Base-by-base conservation (phyloP, 2,329 filamentous ascomycete species). In the Diplodia scrobiculata region DNA sequence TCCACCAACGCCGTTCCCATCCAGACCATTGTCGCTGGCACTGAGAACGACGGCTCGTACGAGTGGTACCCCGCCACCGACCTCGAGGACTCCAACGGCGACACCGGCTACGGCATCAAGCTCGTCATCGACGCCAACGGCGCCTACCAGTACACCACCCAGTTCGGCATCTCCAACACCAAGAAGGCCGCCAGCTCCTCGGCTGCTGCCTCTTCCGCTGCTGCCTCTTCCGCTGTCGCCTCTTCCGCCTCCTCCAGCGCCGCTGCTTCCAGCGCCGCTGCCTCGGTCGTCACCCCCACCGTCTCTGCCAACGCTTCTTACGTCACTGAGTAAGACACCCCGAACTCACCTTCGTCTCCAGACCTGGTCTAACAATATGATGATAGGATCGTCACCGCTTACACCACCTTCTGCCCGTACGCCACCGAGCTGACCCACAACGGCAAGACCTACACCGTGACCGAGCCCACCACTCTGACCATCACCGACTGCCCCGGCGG, bases 111-210 rank as follows among this genome's bases (percentile, higher is more conserved):
- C 77, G 86, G 86, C 68, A 79, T 89, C 73, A 81, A 87, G 74
- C 76, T 89, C 71, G 84, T 88, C 70, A 84, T 84, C 69, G 84
- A 87, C 72, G 79, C 79, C 59, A 84, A 80, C 68, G 84, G 86
- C 73, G 77, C 83, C 73, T 88, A 85, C 82, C 86, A 88, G 74
- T 86, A 82, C 77, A 84, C 82, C 51, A 84, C 84, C 67, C 85
- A 88, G 75, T 88, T 88, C 79, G 86, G 86, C 71, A 81, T 89
- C 78, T 79, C 78, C 68, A 83, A 83, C 73, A 70, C 41, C 48
- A 36, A 32, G 27, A 52, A 34, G 34, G 68, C 51, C 55, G 63
- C 55, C 21, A 68, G 63, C 60, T 68, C 72, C 32, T 74, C 73
- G 38, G 63, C 67, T 41, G 66, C 67, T 52, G 68, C 70, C 66